Base-by-base conservation (phyloP, 495 filamentous ascomycete genomes). In the Aspergillus egyptiacus region DNA sequence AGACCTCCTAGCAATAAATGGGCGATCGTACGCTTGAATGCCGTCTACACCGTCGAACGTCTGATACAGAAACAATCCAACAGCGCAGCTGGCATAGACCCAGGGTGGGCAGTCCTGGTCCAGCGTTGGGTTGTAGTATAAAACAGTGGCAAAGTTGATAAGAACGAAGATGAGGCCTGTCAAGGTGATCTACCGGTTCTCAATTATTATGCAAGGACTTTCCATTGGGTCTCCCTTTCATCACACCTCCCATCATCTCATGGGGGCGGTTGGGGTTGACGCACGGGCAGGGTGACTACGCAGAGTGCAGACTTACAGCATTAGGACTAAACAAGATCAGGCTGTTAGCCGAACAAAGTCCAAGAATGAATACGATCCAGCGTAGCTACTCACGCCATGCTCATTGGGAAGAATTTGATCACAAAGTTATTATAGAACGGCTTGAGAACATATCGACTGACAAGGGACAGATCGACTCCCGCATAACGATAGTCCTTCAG, bases 11-110 rank as follows among this genome's bases (percentile, higher is more conserved):
- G 33, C 15, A 24, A 23, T 10, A 27, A 19, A 32, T 30, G 27
- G 14, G 28, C 30, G 36, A 45, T 75, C 85, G 42, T 79, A 87
- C 78, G 93, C 93, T 64, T 98, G 93, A 28, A 87, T 80, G 34
- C 93, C 93, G 71, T 98, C 93, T 42, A 96, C 87, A 5, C 91
- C 93, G 69, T 98, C 93, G 66, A 97, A 96, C 1, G 93, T 98
- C 75, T 98, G 93, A 62, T 98, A 98, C 27, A 98, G 68, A 64
- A 96, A 96, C 55, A 98, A 68, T 2, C 93, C 93, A 37, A 85
- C 69, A 17, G 94, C 82, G 83, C 89, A 98, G 53, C 81, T 85
- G 42, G 82, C 84, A 75, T 97, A 98, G 13, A 98, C 93, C 93
- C 91, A 97, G 0, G 76, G 53, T 6, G 93, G 93, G 64, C 91